These are phyloP conservation scores for Dactylellina drechsleri DNA, from an alignment of 2,329 filamentous ascomycete genomes.

Conservation along the genomic window DNA sequence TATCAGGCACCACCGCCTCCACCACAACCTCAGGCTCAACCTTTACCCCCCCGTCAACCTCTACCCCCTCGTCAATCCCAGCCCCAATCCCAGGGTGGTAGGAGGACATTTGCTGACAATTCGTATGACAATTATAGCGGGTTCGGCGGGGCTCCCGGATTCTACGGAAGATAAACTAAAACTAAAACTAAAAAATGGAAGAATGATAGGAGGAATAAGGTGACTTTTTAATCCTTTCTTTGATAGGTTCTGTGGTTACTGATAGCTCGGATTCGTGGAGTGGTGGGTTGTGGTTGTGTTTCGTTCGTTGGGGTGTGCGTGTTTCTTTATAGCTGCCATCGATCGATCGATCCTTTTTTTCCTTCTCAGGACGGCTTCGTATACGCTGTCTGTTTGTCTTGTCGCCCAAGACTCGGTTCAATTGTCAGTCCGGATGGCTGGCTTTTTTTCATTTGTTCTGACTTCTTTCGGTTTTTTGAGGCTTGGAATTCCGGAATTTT, in stretches of 20 bases:
- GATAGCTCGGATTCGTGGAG: too few species aligned
- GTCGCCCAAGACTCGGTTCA: background rate
- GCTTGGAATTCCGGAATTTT: constrained; percentile 6
- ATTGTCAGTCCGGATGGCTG: background rate
- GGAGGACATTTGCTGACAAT: constrained; percentile 37
- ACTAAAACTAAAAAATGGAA: too few species aligned
- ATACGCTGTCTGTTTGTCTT: background rate
- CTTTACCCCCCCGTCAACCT: constrained; percentile 10
- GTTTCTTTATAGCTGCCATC: too few species aligned
- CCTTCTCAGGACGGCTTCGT: too few species aligned
- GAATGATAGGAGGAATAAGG: too few species aligned
- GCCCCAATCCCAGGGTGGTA: background rate
- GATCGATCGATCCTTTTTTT: too few species aligned
- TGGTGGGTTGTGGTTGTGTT: too few species aligned
- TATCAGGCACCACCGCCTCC: constrained; percentile 20
- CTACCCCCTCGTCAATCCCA: constrained; percentile 10
- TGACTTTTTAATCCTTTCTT: too few species aligned
- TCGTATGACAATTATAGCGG: constrained; percentile 28
- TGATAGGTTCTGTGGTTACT: too few species aligned
- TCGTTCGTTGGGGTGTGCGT: too few species aligned
- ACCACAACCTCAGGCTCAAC: constrained; percentile 24
- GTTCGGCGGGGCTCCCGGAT: constrained; percentile 32
- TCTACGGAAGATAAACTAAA: constrained; percentile 33
- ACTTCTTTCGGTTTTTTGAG: constrained; percentile 1
- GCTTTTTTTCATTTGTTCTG: too few species aligned